These are phyloP conservation scores for Sclerospora graminicola DNA, from an alignment of 352 stramenopile species.

Conservation along the genomic window DNA sequence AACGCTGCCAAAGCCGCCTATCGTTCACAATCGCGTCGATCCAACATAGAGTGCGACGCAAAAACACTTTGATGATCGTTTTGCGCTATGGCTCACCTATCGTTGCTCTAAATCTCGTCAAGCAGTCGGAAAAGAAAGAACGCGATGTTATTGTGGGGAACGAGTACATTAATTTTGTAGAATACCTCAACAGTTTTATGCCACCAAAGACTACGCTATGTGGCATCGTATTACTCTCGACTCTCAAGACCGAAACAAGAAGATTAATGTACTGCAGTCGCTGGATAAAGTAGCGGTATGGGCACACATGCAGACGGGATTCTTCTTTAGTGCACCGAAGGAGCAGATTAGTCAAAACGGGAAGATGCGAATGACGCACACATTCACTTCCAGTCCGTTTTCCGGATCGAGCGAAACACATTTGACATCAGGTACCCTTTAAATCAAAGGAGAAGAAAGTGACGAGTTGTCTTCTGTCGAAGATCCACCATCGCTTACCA, in stretches of 20 bases:
- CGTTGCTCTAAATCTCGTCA: conserved; percentile 97
- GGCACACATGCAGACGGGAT: conserved; percentile 94
- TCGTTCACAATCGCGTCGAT: conserved; percentile 94
- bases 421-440: too few species aligned
- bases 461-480: conserved; percentile 3
- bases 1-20: too few species aligned
- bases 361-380: too few species aligned
- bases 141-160: too few species aligned
- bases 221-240: conserved; percentile 93
- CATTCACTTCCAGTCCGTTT: too few species aligned
- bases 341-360: conserved; percentile 57
- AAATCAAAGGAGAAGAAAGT: conserved; percentile 9
- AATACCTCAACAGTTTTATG: conserved; percentile 95
- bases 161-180: conserved; percentile 95
- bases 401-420: too few species aligned
- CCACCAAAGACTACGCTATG: conserved; percentile 89
- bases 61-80: conserved; percentile 90
- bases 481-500: too few species aligned
- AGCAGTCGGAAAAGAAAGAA: conserved; percentile 95
- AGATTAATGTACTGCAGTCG: conserved; percentile 89
- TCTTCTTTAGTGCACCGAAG: conserved; percentile 93
- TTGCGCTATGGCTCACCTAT: conserved; percentile 94
- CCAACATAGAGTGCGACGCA: conserved; percentile 93
- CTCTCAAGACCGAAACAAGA: conserved; percentile 86
- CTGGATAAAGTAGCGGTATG: conserved; percentile 94